These are phyloP conservation scores for Giardia duodenalis DNA, from an alignment of 208 protist genomes.

Conservation along the genomic window DNA sequence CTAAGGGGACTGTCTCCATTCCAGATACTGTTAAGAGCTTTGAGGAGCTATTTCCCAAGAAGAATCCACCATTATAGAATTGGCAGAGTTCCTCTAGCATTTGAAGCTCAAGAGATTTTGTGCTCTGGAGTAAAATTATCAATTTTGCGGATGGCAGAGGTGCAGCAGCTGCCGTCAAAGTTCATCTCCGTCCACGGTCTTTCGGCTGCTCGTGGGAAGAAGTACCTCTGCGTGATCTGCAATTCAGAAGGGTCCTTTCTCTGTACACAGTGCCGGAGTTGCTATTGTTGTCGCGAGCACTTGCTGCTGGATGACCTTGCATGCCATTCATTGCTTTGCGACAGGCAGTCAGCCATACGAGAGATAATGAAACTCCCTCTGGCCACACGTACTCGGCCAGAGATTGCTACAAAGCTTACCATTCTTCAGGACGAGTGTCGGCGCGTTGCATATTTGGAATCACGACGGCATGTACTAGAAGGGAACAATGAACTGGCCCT, in stretches of 20 bases:
- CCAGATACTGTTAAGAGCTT: not conserved
- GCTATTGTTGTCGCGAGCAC: conserved; percentile 32
- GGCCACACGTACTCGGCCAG: not conserved
- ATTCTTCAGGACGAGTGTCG: conserved; percentile 12
- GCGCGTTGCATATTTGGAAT: conserved; percentile 13
- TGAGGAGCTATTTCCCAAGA: not conserved
- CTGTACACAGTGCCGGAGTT: conserved; percentile 12
- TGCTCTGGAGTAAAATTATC: too few species aligned
- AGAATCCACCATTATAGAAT: too few species aligned
- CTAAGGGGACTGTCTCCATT: not conserved
- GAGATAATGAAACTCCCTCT: conserved; percentile 14
- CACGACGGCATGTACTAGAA: conserved; percentile 10
- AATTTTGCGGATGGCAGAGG: not conserved
- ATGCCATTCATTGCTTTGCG: conserved; percentile 22
- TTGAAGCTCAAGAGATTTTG: too few species aligned
- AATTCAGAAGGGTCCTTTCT: conserved; percentile 17
- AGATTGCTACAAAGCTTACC: not conserved
- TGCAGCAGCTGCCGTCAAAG: conserved; percentile 13
- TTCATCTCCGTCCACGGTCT: conserved; percentile 11
- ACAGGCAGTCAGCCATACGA: conserved; percentile 6
- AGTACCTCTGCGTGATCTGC: conserved; percentile 17
- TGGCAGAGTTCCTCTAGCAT: too few species aligned
- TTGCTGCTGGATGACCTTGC: conserved; percentile 27
- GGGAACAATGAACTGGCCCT: conserved; percentile 16
- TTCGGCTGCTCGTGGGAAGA: not conserved